Conservation (phyloP, 805 yeast genomes). For the Candida montana region DNA sequence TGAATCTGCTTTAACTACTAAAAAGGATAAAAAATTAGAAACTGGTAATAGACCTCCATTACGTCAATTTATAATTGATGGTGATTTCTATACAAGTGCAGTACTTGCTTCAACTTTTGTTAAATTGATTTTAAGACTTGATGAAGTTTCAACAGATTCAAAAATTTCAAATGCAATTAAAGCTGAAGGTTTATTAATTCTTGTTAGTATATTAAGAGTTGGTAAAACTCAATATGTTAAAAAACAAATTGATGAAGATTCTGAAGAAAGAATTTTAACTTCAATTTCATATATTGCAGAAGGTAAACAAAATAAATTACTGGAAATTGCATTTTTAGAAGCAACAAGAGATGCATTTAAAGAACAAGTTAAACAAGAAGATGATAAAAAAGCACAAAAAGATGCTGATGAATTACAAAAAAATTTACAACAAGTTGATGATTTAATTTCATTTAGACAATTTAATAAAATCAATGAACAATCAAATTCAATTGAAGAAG, state of each 20-base stretch:
- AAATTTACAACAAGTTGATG: slow-evolving; percentile 74
- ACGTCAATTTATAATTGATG: slow-evolving; percentile 74
- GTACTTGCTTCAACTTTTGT: slow-evolving; percentile 84
- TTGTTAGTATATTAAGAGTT: slow-evolving; percentile 87
- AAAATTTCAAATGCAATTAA: slow-evolving; percentile 72
- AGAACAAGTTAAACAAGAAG: slow-evolving; percentile 58
- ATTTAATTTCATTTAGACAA: slow-evolving; percentile 73
- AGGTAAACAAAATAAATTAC: slow-evolving; percentile 41
- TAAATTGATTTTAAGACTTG: slow-evolving; percentile 76
- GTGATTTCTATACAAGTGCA: slow-evolving; percentile 88
- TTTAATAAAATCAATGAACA: slow-evolving; percentile 44
- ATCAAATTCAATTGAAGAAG: slow-evolving; percentile 48
- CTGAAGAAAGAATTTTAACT: slow-evolving; percentile 89
- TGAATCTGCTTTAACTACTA: slow-evolving; percentile 70
- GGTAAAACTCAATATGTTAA: slow-evolving; percentile 70
- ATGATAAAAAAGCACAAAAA: slow-evolving; percentile 48
- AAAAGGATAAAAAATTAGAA: slow-evolving; percentile 31
- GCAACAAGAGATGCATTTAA: slow-evolving; percentile 85
- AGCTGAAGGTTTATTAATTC: slow-evolving; percentile 89
- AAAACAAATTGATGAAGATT: slow-evolving; percentile 89
- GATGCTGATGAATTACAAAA: slow-evolving; percentile 54
- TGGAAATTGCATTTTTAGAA: slow-evolving; percentile 71
- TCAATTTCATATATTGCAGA: slow-evolving; percentile 77
- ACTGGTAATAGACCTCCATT: slow-evolving; percentile 63
- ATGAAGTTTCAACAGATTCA: slow-evolving; percentile 47